These are phyloP conservation scores for Pseudofabraea citricarpa DNA, from an alignment of 2,329 filamentous ascomycete genomes.

Conservation along the genomic window DNA sequence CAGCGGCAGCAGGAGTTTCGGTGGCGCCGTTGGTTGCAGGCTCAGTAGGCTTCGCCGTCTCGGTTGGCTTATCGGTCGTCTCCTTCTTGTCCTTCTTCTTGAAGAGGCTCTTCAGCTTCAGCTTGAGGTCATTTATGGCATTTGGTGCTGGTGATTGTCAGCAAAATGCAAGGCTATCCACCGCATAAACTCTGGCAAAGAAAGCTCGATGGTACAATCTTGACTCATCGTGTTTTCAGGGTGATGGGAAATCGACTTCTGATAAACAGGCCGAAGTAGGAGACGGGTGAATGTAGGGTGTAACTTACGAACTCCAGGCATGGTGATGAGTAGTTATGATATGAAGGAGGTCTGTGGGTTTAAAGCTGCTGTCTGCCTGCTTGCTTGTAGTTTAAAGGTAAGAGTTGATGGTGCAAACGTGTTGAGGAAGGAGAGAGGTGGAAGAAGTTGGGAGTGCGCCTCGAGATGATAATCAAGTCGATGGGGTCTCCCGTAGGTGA, in stretches of 20 bases:
- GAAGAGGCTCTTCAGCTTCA: slow-evolving; percentile 25
- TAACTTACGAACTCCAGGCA: slow-evolving; percentile 27
- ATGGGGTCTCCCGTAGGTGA: no score
- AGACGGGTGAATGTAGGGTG: slow-evolving; percentile 2
- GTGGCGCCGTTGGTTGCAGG: slow-evolving; percentile 1
- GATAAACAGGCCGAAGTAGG: slow-evolving; percentile 2
- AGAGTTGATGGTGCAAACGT: no score
- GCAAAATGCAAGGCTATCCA: no score
- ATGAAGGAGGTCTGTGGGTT: no score
- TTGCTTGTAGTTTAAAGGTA: background rate
- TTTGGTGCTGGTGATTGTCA: slow-evolving; percentile 22
- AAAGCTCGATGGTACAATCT: no score
- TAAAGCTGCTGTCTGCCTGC: background rate
- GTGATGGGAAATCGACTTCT: no score
- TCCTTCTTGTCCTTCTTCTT: slow-evolving; percentile 24
- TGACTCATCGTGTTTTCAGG: no score
- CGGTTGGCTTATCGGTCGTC: slow-evolving; percentile 17
- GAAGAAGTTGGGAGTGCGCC: no score
- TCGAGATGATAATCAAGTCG: no score
- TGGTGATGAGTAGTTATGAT: no score
- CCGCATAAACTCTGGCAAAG: no score
- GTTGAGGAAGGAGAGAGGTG: no score
- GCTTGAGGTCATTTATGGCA: slow-evolving; percentile 22
- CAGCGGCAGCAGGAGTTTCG: slow-evolving; percentile 6
- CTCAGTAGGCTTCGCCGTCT: slow-evolving; percentile 1